These are phyloP conservation scores for Alternaria gansuensis DNA, from an alignment of 2,329 filamentous ascomycete species.

Conservation along the genomic window DNA sequence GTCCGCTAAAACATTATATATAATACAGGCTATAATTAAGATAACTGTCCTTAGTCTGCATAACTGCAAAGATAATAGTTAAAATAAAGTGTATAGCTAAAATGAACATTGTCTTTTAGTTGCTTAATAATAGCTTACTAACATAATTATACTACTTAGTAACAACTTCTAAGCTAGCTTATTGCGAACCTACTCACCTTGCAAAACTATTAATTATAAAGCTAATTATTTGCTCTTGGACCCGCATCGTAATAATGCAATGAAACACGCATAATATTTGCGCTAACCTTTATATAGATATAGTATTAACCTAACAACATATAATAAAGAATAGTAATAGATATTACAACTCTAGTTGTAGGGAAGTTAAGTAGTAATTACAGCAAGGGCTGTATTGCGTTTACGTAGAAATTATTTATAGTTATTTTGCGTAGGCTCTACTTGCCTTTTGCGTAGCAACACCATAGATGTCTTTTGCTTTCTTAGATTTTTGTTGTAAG, in stretches of 20 bases:
- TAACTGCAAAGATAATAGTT: background rate
- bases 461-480: background rate
- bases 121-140: background rate
- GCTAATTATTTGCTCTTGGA: background rate
- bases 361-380: slow-evolving; percentile 2
- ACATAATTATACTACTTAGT: background rate
- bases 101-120: background rate
- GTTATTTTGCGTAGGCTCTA: background rate
- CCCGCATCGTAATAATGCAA: background rate
- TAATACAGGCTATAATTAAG: background rate
- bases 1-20: background rate
- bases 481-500: slow-evolving; percentile 4
- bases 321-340: background rate
- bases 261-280: background rate
- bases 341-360: background rate
- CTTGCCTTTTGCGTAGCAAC: slow-evolving; percentile 2
- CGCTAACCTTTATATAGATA: background rate
- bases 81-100: background rate
- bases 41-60: background rate
- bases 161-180: background rate
- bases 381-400: background rate
- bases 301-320: background rate
- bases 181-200: background rate
- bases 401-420: slow-evolving; percentile 1
- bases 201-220: background rate